Evolutionary conservation across 371 early-diverging fungal genomes (phyloP).

Genomic region (Mortierella sp.): DNA sequence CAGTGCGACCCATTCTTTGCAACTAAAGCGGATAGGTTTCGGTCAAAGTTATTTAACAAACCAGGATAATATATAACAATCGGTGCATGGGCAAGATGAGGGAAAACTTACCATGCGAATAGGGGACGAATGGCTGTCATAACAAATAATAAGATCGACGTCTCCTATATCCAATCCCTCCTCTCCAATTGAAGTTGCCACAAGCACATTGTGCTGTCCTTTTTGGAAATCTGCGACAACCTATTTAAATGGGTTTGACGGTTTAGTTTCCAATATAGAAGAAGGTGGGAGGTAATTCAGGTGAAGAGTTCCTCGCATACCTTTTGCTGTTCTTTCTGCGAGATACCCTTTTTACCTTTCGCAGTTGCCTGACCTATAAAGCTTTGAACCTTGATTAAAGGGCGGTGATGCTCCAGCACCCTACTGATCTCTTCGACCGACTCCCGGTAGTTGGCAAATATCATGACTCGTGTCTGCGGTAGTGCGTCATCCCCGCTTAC

Average conservation of each 20-base stretch:
- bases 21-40: constrained; percentile 67
- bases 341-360: constrained; percentile 77
- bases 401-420: constrained; percentile 71
- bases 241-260: neutral
- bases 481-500: neutral
- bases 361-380: constrained; percentile 90
- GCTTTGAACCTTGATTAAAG: constrained; percentile 74
- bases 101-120: constrained; percentile 77
- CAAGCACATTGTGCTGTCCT: constrained; percentile 79
- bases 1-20: constrained; percentile 96
- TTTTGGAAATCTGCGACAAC: constrained; percentile 56
- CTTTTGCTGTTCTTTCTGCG: constrained; percentile 89
- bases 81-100: neutral
- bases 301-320: constrained; percentile 40
- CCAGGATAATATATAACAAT: neutral
- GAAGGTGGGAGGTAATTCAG: neutral
- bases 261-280: neutral
- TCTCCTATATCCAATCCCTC: constrained; percentile 98
- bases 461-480: constrained; percentile 80
- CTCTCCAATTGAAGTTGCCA: constrained; percentile 95
- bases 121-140: constrained; percentile 87
- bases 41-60: constrained; percentile 61
- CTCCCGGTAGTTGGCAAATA: constrained; percentile 90
- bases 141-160: constrained; percentile 94
- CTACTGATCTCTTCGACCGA: constrained; percentile 89